These are phyloP conservation scores for Allomyces macrogynus DNA, from an alignment of 192 early-diverging fungal genomes.

Conservation along the genomic window DNA sequence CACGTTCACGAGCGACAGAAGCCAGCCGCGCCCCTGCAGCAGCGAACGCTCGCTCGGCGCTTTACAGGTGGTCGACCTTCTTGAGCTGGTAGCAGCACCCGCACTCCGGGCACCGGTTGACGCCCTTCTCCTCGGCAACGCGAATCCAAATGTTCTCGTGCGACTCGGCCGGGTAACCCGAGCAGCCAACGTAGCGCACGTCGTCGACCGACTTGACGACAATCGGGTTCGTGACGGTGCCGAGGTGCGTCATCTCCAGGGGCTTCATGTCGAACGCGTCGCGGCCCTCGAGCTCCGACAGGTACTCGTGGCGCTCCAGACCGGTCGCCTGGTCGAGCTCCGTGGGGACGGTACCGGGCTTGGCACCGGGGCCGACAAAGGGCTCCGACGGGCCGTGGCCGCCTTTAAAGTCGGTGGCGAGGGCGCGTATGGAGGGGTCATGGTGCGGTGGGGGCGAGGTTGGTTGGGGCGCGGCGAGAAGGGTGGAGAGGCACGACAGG, in stretches of 20 bases:
- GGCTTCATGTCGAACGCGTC: slow-evolving; percentile 77
- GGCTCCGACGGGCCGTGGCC: not conserved
- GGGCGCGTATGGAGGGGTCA: no score
- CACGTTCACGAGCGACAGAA: no score
- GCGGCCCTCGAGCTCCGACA: slow-evolving; percentile 64
- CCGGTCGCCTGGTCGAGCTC: slow-evolving; percentile 80
- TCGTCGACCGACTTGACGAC: slow-evolving; percentile 62
- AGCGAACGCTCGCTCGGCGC: no score
- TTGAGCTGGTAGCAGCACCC: slow-evolving; percentile 53
- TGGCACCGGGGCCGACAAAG: slow-evolving; percentile 35
- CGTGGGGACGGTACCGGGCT: slow-evolving; percentile 52
- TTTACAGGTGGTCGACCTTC: not conserved
- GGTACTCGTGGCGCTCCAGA: slow-evolving; percentile 70
- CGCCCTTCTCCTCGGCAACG: slow-evolving; percentile 47
- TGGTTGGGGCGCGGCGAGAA: no score
- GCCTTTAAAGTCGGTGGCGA: no score
- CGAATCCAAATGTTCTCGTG: slow-evolving; percentile 84
- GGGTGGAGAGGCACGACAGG: no score
- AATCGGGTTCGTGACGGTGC: slow-evolving; percentile 68
- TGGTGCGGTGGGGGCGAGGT: no score
- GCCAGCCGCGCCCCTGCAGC: no score
- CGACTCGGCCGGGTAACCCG: slow-evolving; percentile 79
- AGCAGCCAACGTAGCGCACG: slow-evolving; percentile 77
- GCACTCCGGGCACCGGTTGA: slow-evolving; percentile 90
- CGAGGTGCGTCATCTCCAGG: slow-evolving; percentile 45